phyloP scores from a whole-genome alignment of 108 stramenopile species.

The Pseudonitzschia delicatissima region DNA sequence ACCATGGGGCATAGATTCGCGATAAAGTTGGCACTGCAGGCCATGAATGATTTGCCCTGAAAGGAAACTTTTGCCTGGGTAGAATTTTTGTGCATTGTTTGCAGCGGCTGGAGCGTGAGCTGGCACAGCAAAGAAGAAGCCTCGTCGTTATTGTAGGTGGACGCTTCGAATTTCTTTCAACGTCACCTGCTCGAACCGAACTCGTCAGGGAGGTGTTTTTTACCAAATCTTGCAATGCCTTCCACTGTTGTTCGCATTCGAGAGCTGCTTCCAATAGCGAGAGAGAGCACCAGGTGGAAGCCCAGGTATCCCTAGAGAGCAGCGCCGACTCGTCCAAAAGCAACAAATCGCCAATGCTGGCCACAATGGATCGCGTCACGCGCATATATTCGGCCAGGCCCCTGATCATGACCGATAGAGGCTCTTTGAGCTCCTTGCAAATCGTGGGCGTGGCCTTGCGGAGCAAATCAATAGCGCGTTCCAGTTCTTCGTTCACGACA shows the following conservation, averaged over 20 bases:
- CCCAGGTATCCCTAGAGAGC: constrained; percentile 35
- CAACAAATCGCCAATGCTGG: constrained; percentile 61
- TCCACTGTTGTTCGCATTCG: constrained; percentile 54
- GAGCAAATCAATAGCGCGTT: neutral
- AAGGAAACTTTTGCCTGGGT: constrained; percentile 43
- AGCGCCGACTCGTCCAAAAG: constrained; percentile 39
- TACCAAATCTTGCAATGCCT: constrained; percentile 22
- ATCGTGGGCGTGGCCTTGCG: constrained; percentile 16
- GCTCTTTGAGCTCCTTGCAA: constrained; percentile 1
- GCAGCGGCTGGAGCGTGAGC: constrained; percentile 59
- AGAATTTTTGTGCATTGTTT: neutral
- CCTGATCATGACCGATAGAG: constrained; percentile 24
- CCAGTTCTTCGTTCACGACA: constrained; percentile 30
- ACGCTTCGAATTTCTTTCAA: constrained; percentile 31
- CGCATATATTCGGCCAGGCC: constrained; percentile 69
- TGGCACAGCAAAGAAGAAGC: constrained; percentile 34
- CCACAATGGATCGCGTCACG: constrained; percentile 56
- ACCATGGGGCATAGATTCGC: constrained; percentile 43
- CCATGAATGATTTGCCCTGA: constrained; percentile 59
- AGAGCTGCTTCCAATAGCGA: constrained; percentile 28
- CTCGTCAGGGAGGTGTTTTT: neutral
- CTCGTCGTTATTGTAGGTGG: neutral
- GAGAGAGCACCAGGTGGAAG: constrained; percentile 40
- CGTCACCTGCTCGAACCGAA: neutral
- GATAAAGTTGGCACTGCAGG: constrained; percentile 68